Conservation (phyloP, 768 basidiomycete genomes). For the Nidularia sp. region DNA sequence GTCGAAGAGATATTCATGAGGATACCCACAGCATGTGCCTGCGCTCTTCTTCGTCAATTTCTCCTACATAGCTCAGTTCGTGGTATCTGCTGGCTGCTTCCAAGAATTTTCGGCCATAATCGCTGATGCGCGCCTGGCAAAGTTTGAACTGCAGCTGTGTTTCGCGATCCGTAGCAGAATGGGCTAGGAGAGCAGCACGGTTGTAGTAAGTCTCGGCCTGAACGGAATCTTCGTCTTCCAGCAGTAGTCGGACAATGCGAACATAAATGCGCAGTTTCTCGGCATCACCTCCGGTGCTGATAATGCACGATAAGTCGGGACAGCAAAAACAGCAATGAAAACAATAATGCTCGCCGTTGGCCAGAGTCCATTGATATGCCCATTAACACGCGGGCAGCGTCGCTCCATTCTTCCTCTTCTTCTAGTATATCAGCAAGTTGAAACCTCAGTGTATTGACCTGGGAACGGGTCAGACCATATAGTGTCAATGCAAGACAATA, state of each 20-base stretch:
- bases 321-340: too few relatives aligned
- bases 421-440: slow-evolving; percentile 91
- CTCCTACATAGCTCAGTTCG: slow-evolving; percentile 86
- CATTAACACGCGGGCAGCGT: slow-evolving; percentile 89
- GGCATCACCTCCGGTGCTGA: slow-evolving; percentile 65
- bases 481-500: background rate
- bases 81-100: slow-evolving; percentile 95
- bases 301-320: background rate
- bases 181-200: slow-evolving; percentile 86
- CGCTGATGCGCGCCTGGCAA: slow-evolving; percentile 91
- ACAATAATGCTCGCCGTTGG: slow-evolving; percentile 56
- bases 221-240: slow-evolving; percentile 95
- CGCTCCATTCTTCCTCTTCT: slow-evolving; percentile 88
- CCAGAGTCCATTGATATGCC: slow-evolving; percentile 89
- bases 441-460: slow-evolving; percentile 83
- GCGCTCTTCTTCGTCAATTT: slow-evolving; percentile 93
- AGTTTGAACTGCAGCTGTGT: slow-evolving; percentile 84
- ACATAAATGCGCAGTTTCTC: slow-evolving; percentile 91
- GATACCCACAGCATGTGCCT: slow-evolving; percentile 78
- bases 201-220: slow-evolving; percentile 99
- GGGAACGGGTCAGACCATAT: slow-evolving; percentile 1
- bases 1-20: background rate
- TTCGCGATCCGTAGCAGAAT: slow-evolving; percentile 74
- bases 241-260: slow-evolving; percentile 87
- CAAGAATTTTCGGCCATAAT: slow-evolving; percentile 87